Base-by-base conservation (phyloP, 2,329 filamentous ascomycete genomes). In the Trichoderma sp. region DNA sequence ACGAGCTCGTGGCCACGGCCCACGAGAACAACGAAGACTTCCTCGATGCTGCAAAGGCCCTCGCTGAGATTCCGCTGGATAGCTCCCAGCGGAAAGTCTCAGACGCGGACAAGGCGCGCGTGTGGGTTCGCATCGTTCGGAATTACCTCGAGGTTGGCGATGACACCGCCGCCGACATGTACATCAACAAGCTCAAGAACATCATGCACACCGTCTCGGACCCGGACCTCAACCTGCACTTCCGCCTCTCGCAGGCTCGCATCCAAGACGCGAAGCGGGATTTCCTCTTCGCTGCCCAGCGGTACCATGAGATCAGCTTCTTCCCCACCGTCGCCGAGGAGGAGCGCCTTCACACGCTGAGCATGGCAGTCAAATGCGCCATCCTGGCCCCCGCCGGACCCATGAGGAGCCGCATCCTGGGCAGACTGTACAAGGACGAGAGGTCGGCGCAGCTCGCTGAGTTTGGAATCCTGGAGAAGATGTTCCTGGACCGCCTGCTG, bases 81-180 rank as follows among this genome's bases (percentile, higher is more conserved):
- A 93, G 91, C 75, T 95, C 95, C 2, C 95, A 98, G 86, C 93
- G 96, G 66, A 92, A 93, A 75, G 92, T 98, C 45, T 91, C 92
- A 33, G 92, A 95, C 82, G 91, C 94, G 80, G 93, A 96, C 79
- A 95, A 95, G 85, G 94, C 95, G 9, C 88, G 89, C 73, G 91
- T 97, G 73, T 98, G 96, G 94, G 93, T 98, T 79, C 94, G 96
- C 76, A 98, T 99, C 82, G 95, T 97, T 82, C 91, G 97, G 77
- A 93, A 97, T 87, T 97, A 97, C 83, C 90, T 99, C 77, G 96
- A 99, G 86, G 94, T 95, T 65, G 96, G 98, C 83, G 95, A 98
- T 85, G 93, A 94, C 9, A 95, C 93, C 1, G 89, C 90, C 45
- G 97, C 97, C 59, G 95, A 97, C 83, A 91, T 90, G 56, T 97